Evolutionary conservation across 768 basidiomycete genomes (phyloP).

Genomic region (Kwoniella mangroviensis): DNA sequence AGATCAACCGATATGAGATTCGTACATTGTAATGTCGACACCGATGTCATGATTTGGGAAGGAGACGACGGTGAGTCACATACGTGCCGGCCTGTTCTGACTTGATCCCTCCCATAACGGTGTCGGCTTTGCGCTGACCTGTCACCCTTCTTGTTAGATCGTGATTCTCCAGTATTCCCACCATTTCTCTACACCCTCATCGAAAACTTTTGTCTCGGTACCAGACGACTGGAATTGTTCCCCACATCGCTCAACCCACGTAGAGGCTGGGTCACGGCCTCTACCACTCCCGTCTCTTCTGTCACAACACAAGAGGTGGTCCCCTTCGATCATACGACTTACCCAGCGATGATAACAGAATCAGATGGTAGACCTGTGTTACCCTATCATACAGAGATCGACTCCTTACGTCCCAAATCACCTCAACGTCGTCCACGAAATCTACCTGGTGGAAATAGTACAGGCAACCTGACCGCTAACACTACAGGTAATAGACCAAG

Average conservation of each 20-base stretch:
- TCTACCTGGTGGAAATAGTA: conserved; percentile 19
- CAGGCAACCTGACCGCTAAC: background rate
- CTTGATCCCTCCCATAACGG: background rate
- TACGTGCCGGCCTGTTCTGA: background rate
- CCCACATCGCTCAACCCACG: conserved; percentile 72
- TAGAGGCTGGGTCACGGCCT: conserved; percentile 71
- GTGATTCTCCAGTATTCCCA: conserved; percentile 62
- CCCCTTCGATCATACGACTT: conserved; percentile 54
- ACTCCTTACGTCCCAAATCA: conserved; percentile 81
- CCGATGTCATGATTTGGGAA: conserved; percentile 62
- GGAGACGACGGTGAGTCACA: conserved; percentile 58
- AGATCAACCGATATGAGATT: conserved; percentile 94
- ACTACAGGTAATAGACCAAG: conserved; percentile 5
- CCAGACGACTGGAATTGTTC: conserved; percentile 87
- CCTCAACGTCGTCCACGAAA: conserved; percentile 59
- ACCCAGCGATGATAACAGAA: conserved; percentile 22
- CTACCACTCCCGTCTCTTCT: conserved; percentile 60
- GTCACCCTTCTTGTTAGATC: background rate
- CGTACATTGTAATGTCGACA: conserved; percentile 96
- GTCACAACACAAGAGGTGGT: conserved; percentile 61
- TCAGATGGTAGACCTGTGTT: conserved; percentile 31
- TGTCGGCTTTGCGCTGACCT: background rate
- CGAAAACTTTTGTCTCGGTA: conserved; percentile 96
- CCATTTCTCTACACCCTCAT: conserved; percentile 95
- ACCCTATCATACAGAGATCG: conserved; percentile 66